Evolutionary conservation across 2,329 filamentous ascomycete species (phyloP), one percentile per base, ranked within the genome.

Genomic region (Pseudodiploospora longispora): DNA sequence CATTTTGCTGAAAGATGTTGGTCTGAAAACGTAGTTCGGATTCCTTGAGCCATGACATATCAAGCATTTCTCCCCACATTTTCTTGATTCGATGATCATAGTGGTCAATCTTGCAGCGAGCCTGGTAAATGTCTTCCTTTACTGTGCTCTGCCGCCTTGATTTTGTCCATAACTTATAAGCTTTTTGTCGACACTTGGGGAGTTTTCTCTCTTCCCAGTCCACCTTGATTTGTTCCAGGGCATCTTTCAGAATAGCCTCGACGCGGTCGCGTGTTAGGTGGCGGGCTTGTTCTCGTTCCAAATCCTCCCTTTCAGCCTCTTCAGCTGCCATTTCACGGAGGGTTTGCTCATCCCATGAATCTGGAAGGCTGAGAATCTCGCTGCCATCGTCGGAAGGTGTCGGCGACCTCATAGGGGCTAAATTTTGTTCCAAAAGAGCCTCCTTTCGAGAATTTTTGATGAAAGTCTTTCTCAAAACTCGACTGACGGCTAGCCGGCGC

Each of bases 141-240:
- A 43, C 54, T 2, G 58, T 61, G 54, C 64, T 63, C 36, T 61
- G 58, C 7, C 65, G 67, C 41, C 70, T 76, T 30, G 77, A 77
- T 34, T 70, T 52, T 4, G 59, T 64, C 87, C 87, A 94, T 2
- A 84, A 52, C 4, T 57, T 61, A 55, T 77, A 74, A 0, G 83
- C 84, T 46, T 72, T 80, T 5, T 59, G 59, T 44, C 78, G 65
- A 10, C 77, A 65, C 42, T 68, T 75, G 0, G 78, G 75, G 6
- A 78, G 67, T 50, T 80, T 80, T 1, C 64, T 67, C n/a, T 68
- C 59, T n/a, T 63, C 61, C 85, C 85, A 91, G 4, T 62, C 59
- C 4, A 64, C 56, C 40, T 71, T 68, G 46, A 78, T 70, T 1
- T 68, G 60, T 6, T 65, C 55, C 8, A 86, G 71, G 28, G 67